Conservation (phyloP, 495 filamentous ascomycete genomes). For the Terfezia boudieri region DNA sequence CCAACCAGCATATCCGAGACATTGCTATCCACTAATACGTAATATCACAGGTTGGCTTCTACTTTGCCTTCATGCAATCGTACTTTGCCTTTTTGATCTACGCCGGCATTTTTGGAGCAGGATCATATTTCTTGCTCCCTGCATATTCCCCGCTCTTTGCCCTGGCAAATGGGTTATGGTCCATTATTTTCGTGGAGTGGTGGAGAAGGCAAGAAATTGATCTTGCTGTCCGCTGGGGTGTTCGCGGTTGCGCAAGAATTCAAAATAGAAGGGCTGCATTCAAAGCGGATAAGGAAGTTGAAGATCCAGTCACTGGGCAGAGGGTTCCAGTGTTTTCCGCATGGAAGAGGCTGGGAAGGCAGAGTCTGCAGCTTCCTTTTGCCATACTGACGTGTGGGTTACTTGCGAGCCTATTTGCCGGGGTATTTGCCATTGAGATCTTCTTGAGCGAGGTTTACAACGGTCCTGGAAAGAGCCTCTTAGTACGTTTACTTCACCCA, state of each 20-base stretch:
- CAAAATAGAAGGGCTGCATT: slow-evolving; percentile 58
- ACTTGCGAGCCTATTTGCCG: slow-evolving; percentile 60
- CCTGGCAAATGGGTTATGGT: slow-evolving; percentile 63
- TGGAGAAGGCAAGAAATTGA: slow-evolving; percentile 93
- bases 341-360: slow-evolving; percentile 50
- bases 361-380: slow-evolving; percentile 77
- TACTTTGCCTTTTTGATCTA: slow-evolving; percentile 76
- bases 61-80: slow-evolving; percentile 86
- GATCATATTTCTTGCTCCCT: slow-evolving; percentile 61
- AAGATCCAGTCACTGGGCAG: slow-evolving; percentile 74
- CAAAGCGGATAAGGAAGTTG: slow-evolving; percentile 45
- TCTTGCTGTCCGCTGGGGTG: slow-evolving; percentile 76
- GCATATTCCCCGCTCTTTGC: slow-evolving; percentile 70
- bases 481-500: slow-evolving; percentile 32
- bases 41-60: slow-evolving; percentile 48
- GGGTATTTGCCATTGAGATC: slow-evolving; percentile 84
- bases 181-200: slow-evolving; percentile 77
- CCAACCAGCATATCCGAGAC: too few relatives aligned
- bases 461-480: slow-evolving; percentile 62
- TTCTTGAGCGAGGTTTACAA: slow-evolving; percentile 89
- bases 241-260: slow-evolving; percentile 65
- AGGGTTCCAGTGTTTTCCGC: slow-evolving; percentile 54
- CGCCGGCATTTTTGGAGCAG: slow-evolving; percentile 63
- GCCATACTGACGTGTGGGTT: slow-evolving; percentile 44
- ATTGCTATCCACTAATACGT: slow-evolving; percentile 4